phyloP scores from a whole-genome alignment of 768 basidiomycete species.

The Termitomyces sp. region DNA sequence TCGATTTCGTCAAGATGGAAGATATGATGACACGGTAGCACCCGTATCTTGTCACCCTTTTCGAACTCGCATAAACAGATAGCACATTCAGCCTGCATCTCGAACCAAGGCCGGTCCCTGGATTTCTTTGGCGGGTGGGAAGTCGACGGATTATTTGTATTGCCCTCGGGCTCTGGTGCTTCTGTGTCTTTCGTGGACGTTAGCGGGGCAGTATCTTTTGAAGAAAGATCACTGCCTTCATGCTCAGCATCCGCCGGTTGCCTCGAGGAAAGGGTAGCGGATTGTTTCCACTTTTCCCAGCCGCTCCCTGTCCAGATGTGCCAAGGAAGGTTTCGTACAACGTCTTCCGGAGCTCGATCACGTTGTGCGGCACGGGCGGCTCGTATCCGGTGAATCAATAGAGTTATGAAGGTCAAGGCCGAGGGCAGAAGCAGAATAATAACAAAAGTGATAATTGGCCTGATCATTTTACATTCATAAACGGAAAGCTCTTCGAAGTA shows the following conservation, averaged over 20 bases:
- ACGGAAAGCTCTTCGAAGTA: not conserved
- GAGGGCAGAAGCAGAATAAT: conserved; percentile 90
- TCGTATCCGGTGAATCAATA: conserved; percentile 86
- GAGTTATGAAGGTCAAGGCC: conserved; percentile 82
- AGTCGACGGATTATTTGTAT: conserved; percentile 36
- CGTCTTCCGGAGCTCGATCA: conserved; percentile 79
- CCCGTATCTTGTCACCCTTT: conserved; percentile 86
- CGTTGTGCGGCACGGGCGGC: conserved; percentile 78
- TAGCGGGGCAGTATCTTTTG: no score
- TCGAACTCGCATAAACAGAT: conserved; percentile 89
- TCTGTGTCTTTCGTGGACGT: conserved; percentile 17
- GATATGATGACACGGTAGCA: conserved; percentile 91
- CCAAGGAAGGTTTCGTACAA: conserved; percentile 79
- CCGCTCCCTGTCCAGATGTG: conserved; percentile 77
- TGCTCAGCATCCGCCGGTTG: conserved; percentile 33
- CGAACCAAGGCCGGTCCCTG: conserved; percentile 68
- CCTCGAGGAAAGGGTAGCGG: conserved; percentile 21
- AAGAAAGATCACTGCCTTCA: not conserved
- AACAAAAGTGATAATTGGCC: conserved; percentile 83
- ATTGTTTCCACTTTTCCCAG: conserved; percentile 67
- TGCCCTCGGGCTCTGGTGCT: conserved; percentile 17
- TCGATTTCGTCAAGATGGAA: conserved; percentile 93
- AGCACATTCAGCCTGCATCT: conserved; percentile 82
- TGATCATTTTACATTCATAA: conserved; percentile 27
- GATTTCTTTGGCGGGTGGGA: conserved; percentile 31